phyloP scores from a whole-genome alignment of 306 rosid species.

The Cicer arietinum region DNA sequence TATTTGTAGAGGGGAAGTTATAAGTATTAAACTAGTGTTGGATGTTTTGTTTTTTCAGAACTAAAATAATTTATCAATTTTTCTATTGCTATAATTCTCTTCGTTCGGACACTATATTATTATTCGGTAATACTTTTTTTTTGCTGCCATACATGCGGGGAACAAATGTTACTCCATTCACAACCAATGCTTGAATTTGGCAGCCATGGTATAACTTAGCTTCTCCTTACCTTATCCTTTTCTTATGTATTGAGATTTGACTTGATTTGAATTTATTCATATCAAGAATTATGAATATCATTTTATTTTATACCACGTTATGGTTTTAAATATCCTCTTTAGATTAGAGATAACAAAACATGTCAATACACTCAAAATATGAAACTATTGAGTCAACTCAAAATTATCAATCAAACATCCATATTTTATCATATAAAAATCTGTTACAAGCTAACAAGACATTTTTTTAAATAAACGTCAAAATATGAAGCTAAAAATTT shows the following conservation, averaged over 20 bases:
- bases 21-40: neutral
- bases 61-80: constrained; percentile 1
- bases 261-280: neutral
- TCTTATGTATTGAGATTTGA: neutral
- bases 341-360: too few species aligned
- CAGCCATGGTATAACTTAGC: neutral
- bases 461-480: too few species aligned
- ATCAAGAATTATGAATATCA: too few species aligned
- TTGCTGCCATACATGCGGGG: constrained; percentile 37
- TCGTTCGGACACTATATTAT: neutral
- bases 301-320: too few species aligned
- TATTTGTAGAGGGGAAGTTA: neutral
- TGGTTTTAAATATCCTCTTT: too few species aligned
- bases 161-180: constrained; percentile 46
- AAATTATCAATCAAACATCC: too few species aligned
- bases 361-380: too few species aligned
- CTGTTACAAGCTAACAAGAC: too few species aligned
- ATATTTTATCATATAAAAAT: too few species aligned
- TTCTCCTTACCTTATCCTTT: constrained; percentile 25
- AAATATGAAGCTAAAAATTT: too few species aligned
- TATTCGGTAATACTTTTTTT: neutral
- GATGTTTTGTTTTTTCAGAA: neutral
- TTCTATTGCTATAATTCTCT: neutral
- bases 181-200: constrained; percentile 27
- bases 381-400: too few species aligned